Evolutionary conservation across 306 rosid genomes (phyloP).

Genomic region (Sicyos baderoa): DNA sequence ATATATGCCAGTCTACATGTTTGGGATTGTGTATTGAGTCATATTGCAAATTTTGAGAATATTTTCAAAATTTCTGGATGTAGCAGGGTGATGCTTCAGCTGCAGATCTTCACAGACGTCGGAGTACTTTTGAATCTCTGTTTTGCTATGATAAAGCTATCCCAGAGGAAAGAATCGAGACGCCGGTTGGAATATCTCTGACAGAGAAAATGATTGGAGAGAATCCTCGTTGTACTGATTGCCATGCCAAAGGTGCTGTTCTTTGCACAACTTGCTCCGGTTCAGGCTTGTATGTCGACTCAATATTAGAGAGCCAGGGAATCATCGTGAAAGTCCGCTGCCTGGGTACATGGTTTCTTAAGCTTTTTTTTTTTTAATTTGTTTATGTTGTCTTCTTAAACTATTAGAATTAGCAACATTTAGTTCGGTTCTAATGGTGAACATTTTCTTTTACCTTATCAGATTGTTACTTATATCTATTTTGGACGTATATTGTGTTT

Average conservation of each 20-base stretch:
- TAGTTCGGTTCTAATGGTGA: no score
- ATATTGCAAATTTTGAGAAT: not conserved
- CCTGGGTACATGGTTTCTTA: constrained; percentile 36
- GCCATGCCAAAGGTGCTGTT: constrained; percentile 83
- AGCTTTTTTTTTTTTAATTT: no score
- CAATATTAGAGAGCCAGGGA: constrained; percentile 81
- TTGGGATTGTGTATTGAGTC: not conserved
- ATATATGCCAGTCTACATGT: not conserved
- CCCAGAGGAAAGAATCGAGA: constrained; percentile 77
- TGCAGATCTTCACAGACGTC: constrained; percentile 40
- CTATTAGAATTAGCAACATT: constrained; percentile 7
- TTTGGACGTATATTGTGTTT: not conserved
- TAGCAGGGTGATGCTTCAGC: constrained; percentile 32
- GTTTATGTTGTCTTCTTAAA: not conserved
- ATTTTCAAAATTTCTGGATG: constrained; percentile 2
- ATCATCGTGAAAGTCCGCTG: constrained; percentile 79
- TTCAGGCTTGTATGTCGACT: constrained; percentile 82
- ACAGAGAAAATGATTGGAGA: constrained; percentile 60
- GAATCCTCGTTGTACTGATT: constrained; percentile 55
- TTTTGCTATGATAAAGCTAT: constrained; percentile 78
- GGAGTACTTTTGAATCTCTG: constrained; percentile 57
- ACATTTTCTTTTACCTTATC: not conserved
- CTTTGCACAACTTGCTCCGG: constrained; percentile 92
- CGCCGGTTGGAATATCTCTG: constrained; percentile 70
- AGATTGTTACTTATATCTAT: not conserved